Evolutionary conservation across 2,329 filamentous ascomycete species (phyloP), one percentile per base, ranked within the genome.

Genomic region (Calonectria crousiana): DNA sequence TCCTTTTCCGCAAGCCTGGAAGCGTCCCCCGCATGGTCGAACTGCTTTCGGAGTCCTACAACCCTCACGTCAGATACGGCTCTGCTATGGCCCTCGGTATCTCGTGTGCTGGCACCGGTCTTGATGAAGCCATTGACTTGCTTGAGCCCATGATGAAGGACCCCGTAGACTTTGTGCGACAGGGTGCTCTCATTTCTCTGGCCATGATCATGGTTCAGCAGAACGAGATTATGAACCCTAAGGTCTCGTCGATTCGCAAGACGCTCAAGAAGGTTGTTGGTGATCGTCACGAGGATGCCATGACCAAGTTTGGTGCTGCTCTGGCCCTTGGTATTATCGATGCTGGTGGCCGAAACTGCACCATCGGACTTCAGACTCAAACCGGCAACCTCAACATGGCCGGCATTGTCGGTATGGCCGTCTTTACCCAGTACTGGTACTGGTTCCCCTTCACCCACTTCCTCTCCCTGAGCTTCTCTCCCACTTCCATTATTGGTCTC

Each of bases 401-500:
- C 23, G 97, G 95, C 75, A 98, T 99, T 78, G 96, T 99, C 23
- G 97, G 97, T 79, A 98, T 98, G 93, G 96, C 95, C 34, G 94
- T 99, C 69, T 99, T 99, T 87, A 98, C 96, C 11, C 97, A 99
- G 84, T 99, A 99, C 88, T 99, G 97, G 97, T 99, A 99, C 88
- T 99, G 97, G 97, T 99, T 99, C 91, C 97, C 97, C 74, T 94
- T 98, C 81, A 98, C 97, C 36, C 97, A 99, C 86, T 99, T 99
- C 92, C 85, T 99, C 72, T 97, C 96, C 0, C 90, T 99, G 75
- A 96, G 95, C 81, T 98, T 99, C 86, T 95, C 95, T n/a, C 97
- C 97, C 1, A 99, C 97, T 1, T 94, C 97, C 1, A 94, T 99
- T 82, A 98, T 98, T 80, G 96, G 95, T 74, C 92, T 99, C 32